Conservation (phyloP, 163 green algal species). For the Coccomyxa subellipsoidea region DNA sequence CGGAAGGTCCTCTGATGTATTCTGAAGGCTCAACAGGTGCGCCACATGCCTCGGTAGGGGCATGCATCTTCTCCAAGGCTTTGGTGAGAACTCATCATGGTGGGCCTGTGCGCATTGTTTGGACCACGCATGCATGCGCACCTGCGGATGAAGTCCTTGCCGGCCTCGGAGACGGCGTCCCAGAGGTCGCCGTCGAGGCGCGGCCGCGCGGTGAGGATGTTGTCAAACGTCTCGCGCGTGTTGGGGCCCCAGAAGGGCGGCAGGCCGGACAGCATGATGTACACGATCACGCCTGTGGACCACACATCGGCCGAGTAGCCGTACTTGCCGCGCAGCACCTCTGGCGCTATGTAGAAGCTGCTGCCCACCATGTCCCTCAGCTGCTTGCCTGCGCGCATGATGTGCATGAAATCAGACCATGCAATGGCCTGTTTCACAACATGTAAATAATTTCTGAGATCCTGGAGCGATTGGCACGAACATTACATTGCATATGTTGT, state of each 20-base stretch:
- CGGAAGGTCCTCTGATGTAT: too few species aligned
- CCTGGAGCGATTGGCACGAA: too few species aligned
- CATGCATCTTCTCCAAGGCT: too few species aligned
- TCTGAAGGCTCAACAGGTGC: too few species aligned
- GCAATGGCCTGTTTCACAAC: too few species aligned
- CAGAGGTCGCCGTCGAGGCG: constrained; percentile 30
- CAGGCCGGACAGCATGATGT: constrained; percentile 65
- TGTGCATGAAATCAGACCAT: neutral
- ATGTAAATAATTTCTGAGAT: too few species aligned
- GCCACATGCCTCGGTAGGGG: too few species aligned
- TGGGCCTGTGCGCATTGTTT: too few species aligned
- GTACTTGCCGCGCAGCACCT: constrained; percentile 29
- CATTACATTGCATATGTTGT: too few species aligned
- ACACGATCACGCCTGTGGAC: constrained; percentile 42
- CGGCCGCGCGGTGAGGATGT: constrained; percentile 16
- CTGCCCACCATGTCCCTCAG: constrained; percentile 24
- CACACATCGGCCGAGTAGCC: constrained; percentile 24
- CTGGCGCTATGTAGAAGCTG: constrained; percentile 35
- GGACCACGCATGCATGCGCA: neutral
- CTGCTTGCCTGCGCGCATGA: constrained; percentile 14
- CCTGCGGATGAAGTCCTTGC: constrained; percentile 31
- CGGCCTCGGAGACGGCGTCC: constrained; percentile 24
- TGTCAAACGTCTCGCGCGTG: constrained; percentile 77
- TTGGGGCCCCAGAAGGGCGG: constrained; percentile 94
- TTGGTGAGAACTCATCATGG: too few species aligned